phyloP scores from a whole-genome alignment of 371 early-diverging fungal species.

The Rhizomucor pusillus region DNA sequence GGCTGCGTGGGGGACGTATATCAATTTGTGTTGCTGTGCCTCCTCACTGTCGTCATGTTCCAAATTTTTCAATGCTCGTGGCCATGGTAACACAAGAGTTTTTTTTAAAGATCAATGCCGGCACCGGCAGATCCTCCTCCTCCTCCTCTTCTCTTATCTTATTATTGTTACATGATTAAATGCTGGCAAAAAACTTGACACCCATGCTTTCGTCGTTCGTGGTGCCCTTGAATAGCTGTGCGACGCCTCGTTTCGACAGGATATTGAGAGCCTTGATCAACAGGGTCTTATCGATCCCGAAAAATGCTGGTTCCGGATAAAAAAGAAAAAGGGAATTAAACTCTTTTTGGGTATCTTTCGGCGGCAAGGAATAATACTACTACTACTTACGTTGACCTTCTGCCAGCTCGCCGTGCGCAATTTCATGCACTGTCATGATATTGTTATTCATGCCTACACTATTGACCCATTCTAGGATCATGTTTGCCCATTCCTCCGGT shows the following conservation, averaged over 20 bases:
- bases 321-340: background rate
- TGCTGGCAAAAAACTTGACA: constrained; percentile 71
- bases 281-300: constrained; percentile 64
- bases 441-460: constrained; percentile 68
- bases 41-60: too few species aligned
- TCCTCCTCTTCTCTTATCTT: too few species aligned
- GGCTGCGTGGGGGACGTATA: too few species aligned
- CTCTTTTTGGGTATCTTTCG: too few species aligned
- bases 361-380: background rate
- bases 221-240: constrained; percentile 77
- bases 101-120: background rate
- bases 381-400: constrained; percentile 61
- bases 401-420: constrained; percentile 77
- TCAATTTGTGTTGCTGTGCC: too few species aligned
- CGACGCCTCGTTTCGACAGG: constrained; percentile 75
- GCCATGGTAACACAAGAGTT: background rate
- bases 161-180: too few species aligned
- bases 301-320: constrained; percentile 58
- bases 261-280: constrained; percentile 75
- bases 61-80: background rate
- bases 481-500: constrained; percentile 86
- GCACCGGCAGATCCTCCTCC: too few species aligned
- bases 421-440: constrained; percentile 82
- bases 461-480: constrained; percentile 79
- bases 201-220: constrained; percentile 76